Conservation (phyloP, 2,329 filamentous ascomycete genomes). For the Cercospora sesami region DNA sequence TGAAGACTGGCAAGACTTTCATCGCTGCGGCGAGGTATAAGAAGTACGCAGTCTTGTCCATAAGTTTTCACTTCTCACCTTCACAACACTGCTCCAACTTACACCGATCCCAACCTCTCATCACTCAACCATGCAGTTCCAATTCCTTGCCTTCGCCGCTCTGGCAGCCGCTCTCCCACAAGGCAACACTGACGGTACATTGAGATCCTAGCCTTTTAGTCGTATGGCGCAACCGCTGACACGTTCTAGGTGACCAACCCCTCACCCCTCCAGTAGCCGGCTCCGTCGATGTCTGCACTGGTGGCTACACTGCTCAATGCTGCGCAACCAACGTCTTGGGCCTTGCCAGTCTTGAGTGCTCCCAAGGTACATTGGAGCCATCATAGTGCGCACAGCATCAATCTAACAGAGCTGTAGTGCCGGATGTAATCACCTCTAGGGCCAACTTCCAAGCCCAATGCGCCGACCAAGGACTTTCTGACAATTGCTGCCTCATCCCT, state of each 20-base stretch:
- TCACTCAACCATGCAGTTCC: not conserved
- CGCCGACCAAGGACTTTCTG: not conserved
- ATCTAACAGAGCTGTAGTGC: not conserved
- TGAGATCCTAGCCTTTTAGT: not conserved
- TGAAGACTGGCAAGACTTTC: not conserved
- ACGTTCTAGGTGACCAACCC: not conserved
- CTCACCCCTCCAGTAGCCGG: not conserved
- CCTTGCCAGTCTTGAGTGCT: slow-evolving; percentile 10
- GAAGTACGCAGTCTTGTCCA: not conserved
- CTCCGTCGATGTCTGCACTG: slow-evolving; percentile 3
- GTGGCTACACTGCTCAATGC: slow-evolving; percentile 8
- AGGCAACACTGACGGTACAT: not conserved
- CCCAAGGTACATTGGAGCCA: not conserved
- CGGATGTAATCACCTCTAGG: slow-evolving; percentile 1
- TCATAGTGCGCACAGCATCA: not conserved
- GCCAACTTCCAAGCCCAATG: slow-evolving; percentile 6
- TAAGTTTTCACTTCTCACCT: not conserved
- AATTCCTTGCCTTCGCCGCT: not conserved
- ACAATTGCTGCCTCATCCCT: slow-evolving; percentile 6
- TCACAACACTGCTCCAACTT: not conserved
- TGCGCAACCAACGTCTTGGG: slow-evolving; percentile 11
- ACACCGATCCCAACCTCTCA: not conserved
- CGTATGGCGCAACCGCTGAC: not conserved
- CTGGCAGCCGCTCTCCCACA: slow-evolving; percentile 2
- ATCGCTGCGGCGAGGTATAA: not conserved